A percentile compares a stretch with the other conserved stretches of the same genome.
These are phyloP conservation scores for Leishmania tarentolae DNA, from an alignment of 208 protist genomes.

Conservation along the genomic window DNA sequence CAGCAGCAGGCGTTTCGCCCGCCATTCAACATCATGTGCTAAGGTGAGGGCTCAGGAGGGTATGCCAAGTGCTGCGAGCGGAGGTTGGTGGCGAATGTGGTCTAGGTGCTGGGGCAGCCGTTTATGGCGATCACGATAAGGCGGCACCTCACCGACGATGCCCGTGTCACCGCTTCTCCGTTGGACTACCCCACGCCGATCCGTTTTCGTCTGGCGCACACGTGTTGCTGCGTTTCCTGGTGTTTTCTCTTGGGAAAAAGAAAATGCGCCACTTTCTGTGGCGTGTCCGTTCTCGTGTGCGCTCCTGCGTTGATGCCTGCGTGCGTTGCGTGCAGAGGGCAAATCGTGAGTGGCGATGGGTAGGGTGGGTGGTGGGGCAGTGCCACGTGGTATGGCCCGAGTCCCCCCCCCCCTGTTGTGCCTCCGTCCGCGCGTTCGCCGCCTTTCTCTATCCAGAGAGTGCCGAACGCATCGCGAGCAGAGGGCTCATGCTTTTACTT, in stretches of 20 bases:
- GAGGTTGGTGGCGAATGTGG: background rate
- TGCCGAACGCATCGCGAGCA: background rate
- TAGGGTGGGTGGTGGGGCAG: no score
- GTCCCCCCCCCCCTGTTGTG: background rate
- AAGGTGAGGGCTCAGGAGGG: background rate
- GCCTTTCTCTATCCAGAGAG: background rate
- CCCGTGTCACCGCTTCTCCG: background rate
- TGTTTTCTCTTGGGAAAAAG: background rate
- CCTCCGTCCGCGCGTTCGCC: background rate
- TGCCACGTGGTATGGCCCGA: background rate
- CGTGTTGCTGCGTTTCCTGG: background rate
- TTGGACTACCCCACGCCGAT: background rate
- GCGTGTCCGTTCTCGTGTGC: background rate
- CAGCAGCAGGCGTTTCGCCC: slow-evolving; percentile 14
- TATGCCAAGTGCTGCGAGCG: background rate
- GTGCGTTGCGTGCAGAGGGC: background rate
- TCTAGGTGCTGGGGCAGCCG: background rate
- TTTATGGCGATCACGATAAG: background rate
- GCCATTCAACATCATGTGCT: slow-evolving; percentile 14
- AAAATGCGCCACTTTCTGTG: background rate
- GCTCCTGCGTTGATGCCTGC: background rate
- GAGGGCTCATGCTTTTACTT: background rate
- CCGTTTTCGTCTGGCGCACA: background rate
- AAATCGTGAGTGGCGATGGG: background rate
- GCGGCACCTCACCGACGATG: background rate